Base-by-base conservation (phyloP, 129 eudicot genomes). In the Tagetes patula region DNA sequence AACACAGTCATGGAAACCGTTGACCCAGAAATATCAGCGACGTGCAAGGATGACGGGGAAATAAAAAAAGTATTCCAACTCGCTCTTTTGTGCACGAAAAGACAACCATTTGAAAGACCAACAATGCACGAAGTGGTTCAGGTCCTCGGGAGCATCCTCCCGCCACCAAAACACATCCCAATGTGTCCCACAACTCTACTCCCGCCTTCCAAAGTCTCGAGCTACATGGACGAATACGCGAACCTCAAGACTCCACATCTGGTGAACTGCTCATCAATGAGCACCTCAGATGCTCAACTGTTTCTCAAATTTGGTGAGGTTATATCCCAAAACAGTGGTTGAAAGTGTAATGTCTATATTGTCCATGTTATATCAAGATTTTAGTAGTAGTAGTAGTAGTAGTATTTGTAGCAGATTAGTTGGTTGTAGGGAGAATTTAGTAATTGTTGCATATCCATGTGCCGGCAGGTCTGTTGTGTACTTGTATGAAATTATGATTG, bases 101-200 rank as follows among this genome's bases (percentile, higher is more conserved):
- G 87, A 63, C 99, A 95, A 73, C 97, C 96, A 1, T 72, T 85
- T 0, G 97, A 95, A 9, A 72, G 99, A 60, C 99, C 99, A 34
- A 95, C 96, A 7, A 95, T 95, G 99, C 96, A 91, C 6, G 99
- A 95, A 62, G 95, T 95, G 69, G 96, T 91, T 14, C 89, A 96
- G 12, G 97, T 95, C 40, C 97, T 95, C 1, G 82, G 79, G 3
- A 90, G 87, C 86, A 59, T 95, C 2, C 72, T 85, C 30, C 96
- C 88, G 0, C 49, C 78, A 62, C 80, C 63, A 50, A 82, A n/a
- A 89, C 82, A 55, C 50, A 48, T 34, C 30, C 54, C 64, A 8
- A 27, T 68, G n/a, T 43, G 80, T 41, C 84, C 69, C 2, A 42
- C 76, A 0, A 64, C 83, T 0, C 80, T 70, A 33, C 82, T 78